These are phyloP conservation scores for Ceriops zippeliana DNA, from an alignment of 345 rosid genomes.

Conservation along the genomic window DNA sequence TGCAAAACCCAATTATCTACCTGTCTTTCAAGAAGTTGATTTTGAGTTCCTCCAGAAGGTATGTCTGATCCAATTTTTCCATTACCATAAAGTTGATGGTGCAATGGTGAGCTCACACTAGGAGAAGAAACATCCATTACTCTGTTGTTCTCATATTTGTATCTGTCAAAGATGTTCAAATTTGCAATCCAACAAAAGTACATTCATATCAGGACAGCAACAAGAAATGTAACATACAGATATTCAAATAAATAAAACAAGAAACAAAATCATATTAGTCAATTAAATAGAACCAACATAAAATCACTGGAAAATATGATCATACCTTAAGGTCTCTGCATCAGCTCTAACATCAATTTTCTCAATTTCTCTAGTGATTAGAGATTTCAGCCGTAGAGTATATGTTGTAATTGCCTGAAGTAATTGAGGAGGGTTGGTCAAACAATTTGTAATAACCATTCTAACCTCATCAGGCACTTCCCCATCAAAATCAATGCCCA, in stretches of 20 bases:
- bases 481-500: conserved; percentile 81
- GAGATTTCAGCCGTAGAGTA: conserved; percentile 54
- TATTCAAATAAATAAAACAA: neutral
- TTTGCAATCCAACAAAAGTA: conserved; percentile 5
- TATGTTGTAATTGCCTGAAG: conserved; percentile 74
- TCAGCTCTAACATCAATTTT: conserved; percentile 89
- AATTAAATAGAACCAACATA: neutral
- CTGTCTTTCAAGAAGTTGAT: conserved; percentile 96
- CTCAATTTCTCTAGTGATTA: conserved; percentile 80
- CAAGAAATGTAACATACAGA: neutral
- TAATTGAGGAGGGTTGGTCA: conserved; percentile 73
- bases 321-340: conserved; percentile 76
- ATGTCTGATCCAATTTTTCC: conserved; percentile 60
- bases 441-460: conserved; percentile 52
- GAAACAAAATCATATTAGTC: neutral
- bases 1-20: conserved; percentile 20
- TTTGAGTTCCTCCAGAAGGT: conserved; percentile 73
- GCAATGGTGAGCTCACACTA: conserved; percentile 62
- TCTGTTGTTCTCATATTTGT: conserved; percentile 82
- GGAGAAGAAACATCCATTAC: conserved; percentile 74
- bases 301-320: conserved; percentile 5
- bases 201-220: neutral
- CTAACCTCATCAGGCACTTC: conserved; percentile 74
- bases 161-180: conserved; percentile 36
- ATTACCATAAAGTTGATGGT: conserved; percentile 70